Base-by-base conservation (phyloP, 2,329 filamentous ascomycete species). In the Talaromyces atroroseus region DNA sequence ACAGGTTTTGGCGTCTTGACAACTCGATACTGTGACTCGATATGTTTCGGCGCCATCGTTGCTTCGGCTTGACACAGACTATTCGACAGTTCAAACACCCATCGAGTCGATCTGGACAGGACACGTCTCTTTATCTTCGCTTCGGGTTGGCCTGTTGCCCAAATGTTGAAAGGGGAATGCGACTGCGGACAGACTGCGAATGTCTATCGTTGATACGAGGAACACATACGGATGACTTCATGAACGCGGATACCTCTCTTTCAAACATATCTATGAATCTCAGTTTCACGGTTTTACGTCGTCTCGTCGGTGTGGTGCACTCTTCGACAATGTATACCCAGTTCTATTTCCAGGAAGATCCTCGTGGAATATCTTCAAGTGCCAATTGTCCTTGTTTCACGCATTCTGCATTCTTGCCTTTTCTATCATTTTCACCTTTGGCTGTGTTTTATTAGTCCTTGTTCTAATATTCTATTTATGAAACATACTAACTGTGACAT, bases 401-500 rank as follows among this genome's bases (percentile, higher is more conserved):
- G 3, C 10, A 7, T 5, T 40, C 16, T 38, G 2, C 34, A 38
- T 5, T 12, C 8, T 12, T 8, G 29, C 29, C 11, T 36, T 10
- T 4, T 14, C 36, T 40, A 18, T 14, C 36, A 3, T 38, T 38
- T 16, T 38, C 14, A 26, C 10, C 16, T 10, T 12, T 34, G 10
- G 6, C 7, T 8, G 2, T 34, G 29, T 14, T 40, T 34, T n/a
- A 18, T 7, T 7, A 18, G 20, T 18, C 20, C 40, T 23, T 10
- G 20, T 21, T 18, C 10, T 44, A n/a, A 23, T 18, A 4, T 3
- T 44, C 7, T 20, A 21, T 44, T 5, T 44, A 44, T 44, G 38
- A 52, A 45, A 11, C 24, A 42, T 49, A 34, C 52, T 54, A 49
- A 54, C 52, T 32, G 10, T 54, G 20, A 26, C 5, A 4, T 42